Evolutionary conservation across 2,329 filamentous ascomycete species (phyloP), one percentile per base, ranked within the genome.

Genomic region (Sclerotiophoma versabilis): DNA sequence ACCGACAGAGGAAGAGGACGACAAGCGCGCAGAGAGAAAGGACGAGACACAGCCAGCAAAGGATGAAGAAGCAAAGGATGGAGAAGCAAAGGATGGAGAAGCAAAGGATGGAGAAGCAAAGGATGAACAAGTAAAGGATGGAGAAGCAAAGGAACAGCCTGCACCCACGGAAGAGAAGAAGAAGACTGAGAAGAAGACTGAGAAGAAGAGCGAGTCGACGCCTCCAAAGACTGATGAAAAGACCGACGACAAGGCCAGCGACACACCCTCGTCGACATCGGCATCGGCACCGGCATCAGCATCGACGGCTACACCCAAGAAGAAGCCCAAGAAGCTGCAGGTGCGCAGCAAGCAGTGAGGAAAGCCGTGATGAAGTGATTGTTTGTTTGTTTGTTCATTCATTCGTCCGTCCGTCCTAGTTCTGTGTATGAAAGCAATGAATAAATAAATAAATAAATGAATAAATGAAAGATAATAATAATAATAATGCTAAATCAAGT

Each of bases 291-390:
- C n/a, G 4, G 12, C 46, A 7, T 42, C 32, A 12, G 36, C 56
- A 29, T 27, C 50, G 4, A 17, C n/a, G 1, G 43, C 62, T 0
- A 73, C 72, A 38, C 54, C 64, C 0, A 74, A 70, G 63, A 75
- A 71, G 63, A 75, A 74, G 58, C 73, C 73, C 4, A 75, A 73
- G 65, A 75, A 75, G 38, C 59, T 75, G 15, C 65, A 75, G 46
- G 63, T 72, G 4, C 63, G 72, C 7, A 59, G 55, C 38, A 56
- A 50, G 58, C 50, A 37, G 49, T 56, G 15, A 22, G 17, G 19
- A 23, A 14, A 11, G 6, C 25, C 25, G 25, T 27, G 25, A 27
- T 6, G 11, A 7, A 14, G 9, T 26, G n/a, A 15, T 41, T 27
- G 23, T n/a, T 25, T 39, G 36, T 25, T 39, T 25, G 9, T 39